These are phyloP conservation scores for Trypanosoma cruzi DNA, from an alignment of 208 protist species.

Conservation along the genomic window DNA sequence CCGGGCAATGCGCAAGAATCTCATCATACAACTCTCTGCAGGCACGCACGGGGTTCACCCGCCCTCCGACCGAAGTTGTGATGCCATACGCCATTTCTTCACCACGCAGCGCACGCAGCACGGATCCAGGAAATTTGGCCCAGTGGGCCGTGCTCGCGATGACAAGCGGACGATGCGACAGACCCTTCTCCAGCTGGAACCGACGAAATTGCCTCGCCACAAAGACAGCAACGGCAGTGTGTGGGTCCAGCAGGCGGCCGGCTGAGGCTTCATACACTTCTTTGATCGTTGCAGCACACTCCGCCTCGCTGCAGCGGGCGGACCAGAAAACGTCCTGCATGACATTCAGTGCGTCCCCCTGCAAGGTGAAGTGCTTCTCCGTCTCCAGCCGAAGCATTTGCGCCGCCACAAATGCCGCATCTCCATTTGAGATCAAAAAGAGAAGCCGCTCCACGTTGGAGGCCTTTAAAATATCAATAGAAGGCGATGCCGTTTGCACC, in stretches of 20 bases:
- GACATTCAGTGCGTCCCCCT: constrained; percentile 37
- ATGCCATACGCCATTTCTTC: constrained; percentile 35
- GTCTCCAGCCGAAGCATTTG: constrained; percentile 76
- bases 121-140: constrained; percentile 85
- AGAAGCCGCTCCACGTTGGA: constrained; percentile 97
- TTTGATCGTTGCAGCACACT: constrained; percentile 82
- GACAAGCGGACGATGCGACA: constrained; percentile 42
- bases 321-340: constrained; percentile 72
- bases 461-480: constrained; percentile 93
- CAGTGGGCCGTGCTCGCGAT: constrained; percentile 86
- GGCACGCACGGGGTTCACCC: constrained; percentile 20
- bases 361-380: constrained; percentile 55
- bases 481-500: constrained; percentile 67
- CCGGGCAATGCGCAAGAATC: constrained; percentile 26
- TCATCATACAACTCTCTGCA: constrained; percentile 30
- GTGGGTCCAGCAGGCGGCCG: constrained; percentile 74
- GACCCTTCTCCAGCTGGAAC: constrained; percentile 26
- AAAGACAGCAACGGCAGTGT: constrained; percentile 84
- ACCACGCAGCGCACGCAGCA: constrained; percentile 66
- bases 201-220: constrained; percentile 66
- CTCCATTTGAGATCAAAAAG: constrained; percentile 83
- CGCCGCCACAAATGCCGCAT: constrained; percentile 56
- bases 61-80: background rate
- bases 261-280: constrained; percentile 42
- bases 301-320: constrained; percentile 68